Base-by-base conservation (phyloP, 1,139 yeast species). In the Geotrichum cucujoidarum region DNA sequence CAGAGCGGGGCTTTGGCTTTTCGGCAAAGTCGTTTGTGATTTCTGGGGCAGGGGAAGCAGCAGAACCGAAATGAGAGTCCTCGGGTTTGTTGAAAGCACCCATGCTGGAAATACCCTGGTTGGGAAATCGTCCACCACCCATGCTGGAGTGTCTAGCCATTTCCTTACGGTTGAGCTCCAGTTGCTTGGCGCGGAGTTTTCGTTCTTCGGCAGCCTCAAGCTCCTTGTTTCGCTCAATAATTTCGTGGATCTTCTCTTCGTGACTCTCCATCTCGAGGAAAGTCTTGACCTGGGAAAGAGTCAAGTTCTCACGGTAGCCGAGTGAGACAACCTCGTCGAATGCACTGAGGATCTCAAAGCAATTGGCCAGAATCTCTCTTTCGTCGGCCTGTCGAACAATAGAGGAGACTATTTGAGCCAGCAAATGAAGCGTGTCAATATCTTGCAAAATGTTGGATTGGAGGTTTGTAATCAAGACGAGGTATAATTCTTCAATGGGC, bases 191-290 rank as follows among this genome's bases (percentile, higher is more conserved):
- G 66, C 88, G 83, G 68, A 95, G 85, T 72, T 90, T 92, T 68
- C 97, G 83, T 69, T 92, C 97, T 68, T 92, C 98, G 45, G 89
- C 83, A 39, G 98, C 98, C 69, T 92, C 98, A 63, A 88, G 74
- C 70, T 92, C 98, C 71, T 92, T 94, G 71, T 92, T 92, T 65
- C 95, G 81, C 68, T 92, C 97, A 61, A 94, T 92, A 64, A 92
- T 90, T 66, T 94, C 97, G 72, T 92, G 97, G 62, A 94, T 90
- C 73, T 88, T 90, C 70, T 94, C 99, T 69, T 94, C 98, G 64
- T 92, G 97, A 35, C 95, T 85, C 69, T 94, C 97, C 98, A 94
- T 92, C 65, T 89, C 94, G 69, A 94, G 74, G 70, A 87, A 92
- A 14, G 95, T 86, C 66, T 80, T 81, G 55, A 94, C 88, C 71